Evolutionary conservation across 257 asterid genomes (phyloP).

Genomic region (Paraleonurus japonicus): DNA sequence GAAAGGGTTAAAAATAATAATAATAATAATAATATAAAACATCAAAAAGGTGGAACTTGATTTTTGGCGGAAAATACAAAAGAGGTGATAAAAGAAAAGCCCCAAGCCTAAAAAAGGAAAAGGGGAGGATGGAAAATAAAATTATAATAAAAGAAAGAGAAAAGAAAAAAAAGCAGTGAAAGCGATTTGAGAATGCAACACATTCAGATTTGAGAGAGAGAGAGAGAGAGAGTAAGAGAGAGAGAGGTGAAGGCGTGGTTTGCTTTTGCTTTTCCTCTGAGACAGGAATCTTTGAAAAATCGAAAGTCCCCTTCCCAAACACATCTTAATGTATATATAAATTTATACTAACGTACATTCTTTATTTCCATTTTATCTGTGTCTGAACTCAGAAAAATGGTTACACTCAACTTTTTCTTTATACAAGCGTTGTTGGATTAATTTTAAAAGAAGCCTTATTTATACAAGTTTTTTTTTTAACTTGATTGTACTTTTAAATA

Average conservation of each 20-base stretch:
- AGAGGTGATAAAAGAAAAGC: slow-evolving; percentile 27
- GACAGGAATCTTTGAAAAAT: slow-evolving; percentile 74
- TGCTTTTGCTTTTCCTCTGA: slow-evolving; percentile 64
- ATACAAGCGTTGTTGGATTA: no score
- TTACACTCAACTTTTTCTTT: neutral
- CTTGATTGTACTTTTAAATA: no score
- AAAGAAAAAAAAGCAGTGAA: slow-evolving; percentile 40
- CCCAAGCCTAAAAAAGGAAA: neutral
- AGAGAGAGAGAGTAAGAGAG: slow-evolving; percentile 19
- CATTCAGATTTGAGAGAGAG: slow-evolving; percentile 20
- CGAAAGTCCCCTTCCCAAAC: slow-evolving; percentile 31
- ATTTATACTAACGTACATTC: neutral
- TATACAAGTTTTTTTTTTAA: no score
- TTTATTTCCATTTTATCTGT: neutral
- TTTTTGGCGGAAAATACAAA: slow-evolving; percentile 34
- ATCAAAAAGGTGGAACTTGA: slow-evolving; percentile 32
- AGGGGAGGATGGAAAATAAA: neutral
- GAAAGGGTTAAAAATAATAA: neutral
- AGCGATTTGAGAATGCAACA: slow-evolving; percentile 50
- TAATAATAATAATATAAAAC: neutral
- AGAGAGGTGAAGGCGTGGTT: slow-evolving; percentile 45
- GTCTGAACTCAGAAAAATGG: neutral
- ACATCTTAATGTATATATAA: neutral
- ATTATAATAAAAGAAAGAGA: neutral
- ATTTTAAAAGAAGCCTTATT: no score